A percentile compares a stretch with the other conserved stretches of the same genome.
Conservation (phyloP, 176 grass and related monocot species). For the Oryza glaberrima region DNA sequence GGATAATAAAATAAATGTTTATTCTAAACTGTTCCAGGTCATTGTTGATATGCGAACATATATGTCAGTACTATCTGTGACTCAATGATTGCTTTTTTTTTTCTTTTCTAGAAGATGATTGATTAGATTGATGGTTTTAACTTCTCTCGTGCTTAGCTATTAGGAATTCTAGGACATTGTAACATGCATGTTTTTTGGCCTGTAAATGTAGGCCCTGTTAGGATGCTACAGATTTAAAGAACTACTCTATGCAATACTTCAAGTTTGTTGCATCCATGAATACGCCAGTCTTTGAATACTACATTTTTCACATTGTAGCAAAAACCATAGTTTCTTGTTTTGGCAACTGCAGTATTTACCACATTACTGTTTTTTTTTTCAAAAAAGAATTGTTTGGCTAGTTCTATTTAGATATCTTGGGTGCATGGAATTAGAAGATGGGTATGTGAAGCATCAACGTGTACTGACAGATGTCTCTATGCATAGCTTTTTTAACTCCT, state of each 20-base stretch:
- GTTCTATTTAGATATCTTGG: background rate
- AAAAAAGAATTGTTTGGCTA: background rate
- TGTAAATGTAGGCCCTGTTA: background rate
- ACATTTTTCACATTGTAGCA: background rate
- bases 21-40: slow-evolving; percentile 14
- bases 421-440: background rate
- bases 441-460: background rate
- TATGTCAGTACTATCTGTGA: background rate
- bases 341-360: background rate
- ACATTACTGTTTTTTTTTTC: background rate
- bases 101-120: background rate
- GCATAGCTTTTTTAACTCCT: background rate
- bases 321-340: background rate
- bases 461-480: background rate
- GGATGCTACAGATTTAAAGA: background rate
- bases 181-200: background rate
- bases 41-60: slow-evolving; percentile 26
- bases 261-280: background rate
- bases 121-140: background rate
- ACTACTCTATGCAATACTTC: background rate
- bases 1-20: background rate
- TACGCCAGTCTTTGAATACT: background rate
- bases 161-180: background rate
- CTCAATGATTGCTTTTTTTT: background rate
- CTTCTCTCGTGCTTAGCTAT: background rate